Conservation (phyloP, 441 rosid genomes). For the Adansonia madagascariensis region DNA sequence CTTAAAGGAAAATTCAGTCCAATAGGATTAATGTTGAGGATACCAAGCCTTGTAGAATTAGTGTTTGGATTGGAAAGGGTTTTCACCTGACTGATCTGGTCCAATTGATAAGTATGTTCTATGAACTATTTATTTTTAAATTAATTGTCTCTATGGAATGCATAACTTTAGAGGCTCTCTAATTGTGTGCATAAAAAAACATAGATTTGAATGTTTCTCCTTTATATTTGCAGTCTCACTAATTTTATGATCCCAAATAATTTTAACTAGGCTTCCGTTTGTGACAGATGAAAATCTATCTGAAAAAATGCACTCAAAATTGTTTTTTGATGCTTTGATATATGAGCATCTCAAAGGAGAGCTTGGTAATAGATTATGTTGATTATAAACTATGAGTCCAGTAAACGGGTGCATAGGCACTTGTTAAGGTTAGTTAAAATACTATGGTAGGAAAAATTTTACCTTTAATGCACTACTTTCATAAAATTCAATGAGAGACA, state of each 20-base stretch:
- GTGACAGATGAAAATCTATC: constrained; percentile 11
- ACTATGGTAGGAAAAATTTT: too few species aligned
- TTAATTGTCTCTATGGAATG: neutral
- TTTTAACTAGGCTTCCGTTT: neutral
- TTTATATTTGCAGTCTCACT: neutral
- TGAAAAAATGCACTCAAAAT: constrained; percentile 6
- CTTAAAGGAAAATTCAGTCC: constrained; percentile 42
- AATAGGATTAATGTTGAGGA: constrained; percentile 59
- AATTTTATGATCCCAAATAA: neutral
- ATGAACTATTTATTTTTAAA: constrained; percentile 10
- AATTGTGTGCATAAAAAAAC: neutral
- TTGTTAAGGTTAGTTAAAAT: too few species aligned
- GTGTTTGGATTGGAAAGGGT: constrained; percentile 75
- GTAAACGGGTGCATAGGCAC: too few species aligned
- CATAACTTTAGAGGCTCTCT: neutral
- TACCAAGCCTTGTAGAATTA: constrained; percentile 46
- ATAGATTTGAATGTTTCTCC: neutral
- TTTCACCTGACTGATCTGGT: constrained; percentile 88
- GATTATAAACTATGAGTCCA: neutral
- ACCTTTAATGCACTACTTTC: too few species aligned
- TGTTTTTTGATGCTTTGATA: neutral
- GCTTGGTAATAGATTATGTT: neutral
- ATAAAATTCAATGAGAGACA: too few species aligned
- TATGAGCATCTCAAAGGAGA: neutral
- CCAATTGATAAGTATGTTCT: constrained; percentile 56